Conservation (phyloP, 345 rosid species). For the Lenwebbia sp. region DNA sequence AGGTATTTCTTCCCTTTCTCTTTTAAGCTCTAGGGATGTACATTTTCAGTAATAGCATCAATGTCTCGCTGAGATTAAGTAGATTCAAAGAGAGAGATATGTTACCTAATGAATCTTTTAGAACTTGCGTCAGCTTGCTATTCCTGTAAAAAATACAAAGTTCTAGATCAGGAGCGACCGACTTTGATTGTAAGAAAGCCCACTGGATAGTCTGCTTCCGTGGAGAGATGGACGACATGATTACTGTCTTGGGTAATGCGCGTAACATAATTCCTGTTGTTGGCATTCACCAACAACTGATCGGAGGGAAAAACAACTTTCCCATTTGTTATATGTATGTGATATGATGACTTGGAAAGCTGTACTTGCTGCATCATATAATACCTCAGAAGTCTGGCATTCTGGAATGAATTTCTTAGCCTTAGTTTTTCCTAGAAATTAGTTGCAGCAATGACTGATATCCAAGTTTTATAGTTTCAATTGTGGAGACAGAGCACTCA, state of each 20-base stretch:
- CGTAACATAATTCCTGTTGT: neutral
- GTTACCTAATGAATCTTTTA: conserved; percentile 77
- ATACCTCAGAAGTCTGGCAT: neutral
- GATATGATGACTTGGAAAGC: neutral
- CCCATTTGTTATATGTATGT: neutral
- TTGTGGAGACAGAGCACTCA: neutral
- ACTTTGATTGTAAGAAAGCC: neutral
- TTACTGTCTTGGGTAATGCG: neutral
- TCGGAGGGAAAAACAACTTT: neutral
- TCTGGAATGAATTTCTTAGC: neutral
- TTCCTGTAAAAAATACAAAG: conserved; percentile 42
- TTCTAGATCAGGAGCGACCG: neutral
- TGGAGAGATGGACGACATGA: neutral
- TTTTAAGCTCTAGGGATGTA: neutral
- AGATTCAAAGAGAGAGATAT: neutral
- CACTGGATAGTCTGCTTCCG: neutral
- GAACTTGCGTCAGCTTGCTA: conserved; percentile 79
- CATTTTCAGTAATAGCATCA: neutral
- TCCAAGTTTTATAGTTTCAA: neutral
- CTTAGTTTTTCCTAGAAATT: neutral
- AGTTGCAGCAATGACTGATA: neutral
- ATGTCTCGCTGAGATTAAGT: neutral
- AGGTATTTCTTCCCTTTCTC: neutral
- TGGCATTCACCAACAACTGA: neutral
- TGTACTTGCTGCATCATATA: neutral